Conservation (phyloP, 2,329 filamentous ascomycete genomes). For the Colletotrichum caudatum region DNA sequence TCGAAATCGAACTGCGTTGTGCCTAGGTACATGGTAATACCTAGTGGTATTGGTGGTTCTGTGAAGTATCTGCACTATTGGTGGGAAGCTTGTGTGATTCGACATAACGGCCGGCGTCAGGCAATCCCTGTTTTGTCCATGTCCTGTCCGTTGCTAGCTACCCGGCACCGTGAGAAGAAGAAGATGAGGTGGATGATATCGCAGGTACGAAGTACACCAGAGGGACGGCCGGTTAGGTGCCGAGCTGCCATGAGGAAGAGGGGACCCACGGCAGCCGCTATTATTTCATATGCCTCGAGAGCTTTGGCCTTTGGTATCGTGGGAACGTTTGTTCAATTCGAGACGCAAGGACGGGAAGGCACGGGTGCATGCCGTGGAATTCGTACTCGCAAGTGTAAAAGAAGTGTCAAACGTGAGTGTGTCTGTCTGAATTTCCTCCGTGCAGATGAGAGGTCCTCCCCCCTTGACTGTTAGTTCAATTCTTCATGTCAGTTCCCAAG, state of each 20-base stretch:
- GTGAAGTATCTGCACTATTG: background rate
- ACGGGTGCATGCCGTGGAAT: slow-evolving; percentile 15
- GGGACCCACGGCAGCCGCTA: background rate
- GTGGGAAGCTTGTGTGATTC: background rate
- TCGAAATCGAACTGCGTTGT: background rate
- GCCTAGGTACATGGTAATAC: background rate
- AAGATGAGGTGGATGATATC: slow-evolving; percentile 13
- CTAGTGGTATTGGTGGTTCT: background rate
- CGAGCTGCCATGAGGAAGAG: background rate
- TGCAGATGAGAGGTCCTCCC: background rate
- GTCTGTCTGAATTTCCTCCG: background rate
- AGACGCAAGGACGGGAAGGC: slow-evolving; percentile 6
- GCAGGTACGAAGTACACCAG: background rate
- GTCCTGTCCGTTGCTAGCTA: background rate
- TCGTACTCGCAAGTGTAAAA: background rate
- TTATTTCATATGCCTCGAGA: slow-evolving; percentile 1
- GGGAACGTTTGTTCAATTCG: background rate
- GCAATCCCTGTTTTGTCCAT: background rate
- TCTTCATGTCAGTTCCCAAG: too few relatives aligned
- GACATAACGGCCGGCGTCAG: background rate
- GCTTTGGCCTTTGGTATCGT: background rate
- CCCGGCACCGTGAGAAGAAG: slow-evolving; percentile 1
- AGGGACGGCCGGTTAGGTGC: background rate
- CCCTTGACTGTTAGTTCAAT: background rate
- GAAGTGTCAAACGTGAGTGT: background rate